Percentiles rank a stretch among this genome's conserved stretches.
Evolutionary conservation across 2,329 filamentous ascomycete genomes (phyloP).

Genomic region (Aspergillus brasiliensis): DNA sequence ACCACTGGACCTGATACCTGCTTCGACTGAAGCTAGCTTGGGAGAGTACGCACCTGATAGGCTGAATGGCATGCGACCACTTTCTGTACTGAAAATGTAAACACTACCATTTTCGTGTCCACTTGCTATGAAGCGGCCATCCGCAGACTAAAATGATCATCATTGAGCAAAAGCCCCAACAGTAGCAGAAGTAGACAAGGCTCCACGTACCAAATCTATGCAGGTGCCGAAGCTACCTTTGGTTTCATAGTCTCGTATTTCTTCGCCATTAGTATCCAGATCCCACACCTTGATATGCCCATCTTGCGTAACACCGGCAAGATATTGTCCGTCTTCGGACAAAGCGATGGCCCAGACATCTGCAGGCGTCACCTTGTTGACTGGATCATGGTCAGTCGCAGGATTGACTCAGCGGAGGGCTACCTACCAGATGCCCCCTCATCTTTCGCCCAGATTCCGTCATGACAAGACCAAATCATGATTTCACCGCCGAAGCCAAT

Average conservation of each 20-base stretch:
- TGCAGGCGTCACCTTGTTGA: conserved; percentile 57
- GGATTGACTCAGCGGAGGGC: background rate
- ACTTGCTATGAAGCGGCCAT: conserved; percentile 84
- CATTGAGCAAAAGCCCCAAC: conserved; percentile 14
- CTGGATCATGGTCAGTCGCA: conserved; percentile 17
- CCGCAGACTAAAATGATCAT: conserved; percentile 53
- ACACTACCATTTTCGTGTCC: conserved; percentile 90
- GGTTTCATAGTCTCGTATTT: conserved; percentile 84
- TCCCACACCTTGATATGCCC: conserved; percentile 92
- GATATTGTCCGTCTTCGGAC: conserved; percentile 77
- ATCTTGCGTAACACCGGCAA: conserved; percentile 85
- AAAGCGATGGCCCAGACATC: conserved; percentile 87
- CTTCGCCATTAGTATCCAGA: conserved; percentile 56
- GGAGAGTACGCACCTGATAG: conserved; percentile 65
- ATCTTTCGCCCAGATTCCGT: conserved; percentile 58
- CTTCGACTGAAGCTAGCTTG: background rate
- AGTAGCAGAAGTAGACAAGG: background rate
- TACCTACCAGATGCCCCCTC: conserved; percentile 47
- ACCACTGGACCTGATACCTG: background rate
- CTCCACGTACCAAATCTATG: conserved; percentile 68
- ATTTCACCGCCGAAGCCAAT: conserved; percentile 88
- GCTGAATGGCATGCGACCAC: conserved; percentile 80
- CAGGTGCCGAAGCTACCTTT: conserved; percentile 89
- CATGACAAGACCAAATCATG: conserved; percentile 73
- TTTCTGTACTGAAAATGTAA: conserved; percentile 94